Conservation (phyloP, 2,329 filamentous ascomycete species). For the Fusarium ambrosium region DNA sequence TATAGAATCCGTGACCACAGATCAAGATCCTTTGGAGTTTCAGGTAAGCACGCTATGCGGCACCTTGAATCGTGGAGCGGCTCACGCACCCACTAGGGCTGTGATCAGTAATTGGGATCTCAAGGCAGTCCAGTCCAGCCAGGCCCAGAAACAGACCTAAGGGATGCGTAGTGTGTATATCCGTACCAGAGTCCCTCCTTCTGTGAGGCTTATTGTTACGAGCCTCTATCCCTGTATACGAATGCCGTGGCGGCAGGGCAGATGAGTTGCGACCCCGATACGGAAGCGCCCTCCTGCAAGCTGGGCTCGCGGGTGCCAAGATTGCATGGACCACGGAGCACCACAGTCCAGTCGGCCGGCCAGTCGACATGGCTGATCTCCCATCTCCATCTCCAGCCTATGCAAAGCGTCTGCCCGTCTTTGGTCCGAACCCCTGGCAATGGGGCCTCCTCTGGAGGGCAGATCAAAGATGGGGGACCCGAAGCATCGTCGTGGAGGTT, state of each 20-base stretch:
- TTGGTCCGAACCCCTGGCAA: conserved; percentile 29
- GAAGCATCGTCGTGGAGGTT: conserved; percentile 11
- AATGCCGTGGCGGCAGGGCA: conserved; percentile 38
- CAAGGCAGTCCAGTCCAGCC: conserved; percentile 17
- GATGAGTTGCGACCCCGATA: conserved; percentile 35
- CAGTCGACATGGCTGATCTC: conserved; percentile 16
- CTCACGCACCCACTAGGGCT: conserved; percentile 25
- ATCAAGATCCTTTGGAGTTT: conserved; percentile 14
- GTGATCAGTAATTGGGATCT: conserved; percentile 24
- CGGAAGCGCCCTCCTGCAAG: conserved; percentile 14
- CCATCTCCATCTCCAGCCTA: conserved; percentile 25
- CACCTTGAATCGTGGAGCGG: conserved; percentile 16
- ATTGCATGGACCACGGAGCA: conserved; percentile 22
- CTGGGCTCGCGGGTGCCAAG: conserved; percentile 11
- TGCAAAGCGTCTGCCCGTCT: conserved; percentile 19
- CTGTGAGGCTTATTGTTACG: conserved; percentile 39
- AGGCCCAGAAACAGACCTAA: conserved; percentile 8
- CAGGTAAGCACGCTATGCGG: conserved; percentile 10
- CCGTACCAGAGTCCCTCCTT: conserved; percentile 1
- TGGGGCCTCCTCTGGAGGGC: conserved; percentile 18
- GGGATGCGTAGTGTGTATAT: neutral
- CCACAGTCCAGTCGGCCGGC: conserved; percentile 14
- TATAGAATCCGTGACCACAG: conserved; percentile 9
- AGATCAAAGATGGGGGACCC: conserved; percentile 14
- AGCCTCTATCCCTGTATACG: conserved; percentile 33